These are phyloP conservation scores for Ogataea henricii DNA, from an alignment of 805 yeast species.

Conservation along the genomic window DNA sequence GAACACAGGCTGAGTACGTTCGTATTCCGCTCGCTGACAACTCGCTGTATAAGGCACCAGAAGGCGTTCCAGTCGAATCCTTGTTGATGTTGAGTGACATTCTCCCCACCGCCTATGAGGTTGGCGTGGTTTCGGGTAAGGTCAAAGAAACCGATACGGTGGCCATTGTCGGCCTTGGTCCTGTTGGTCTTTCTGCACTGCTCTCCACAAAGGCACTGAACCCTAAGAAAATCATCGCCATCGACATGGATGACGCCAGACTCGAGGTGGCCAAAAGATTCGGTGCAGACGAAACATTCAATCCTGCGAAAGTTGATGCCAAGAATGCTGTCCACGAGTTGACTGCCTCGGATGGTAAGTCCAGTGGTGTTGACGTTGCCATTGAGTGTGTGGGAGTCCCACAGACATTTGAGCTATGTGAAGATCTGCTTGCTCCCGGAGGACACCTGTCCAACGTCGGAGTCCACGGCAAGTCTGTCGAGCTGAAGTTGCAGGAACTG, in stretches of 20 bases:
- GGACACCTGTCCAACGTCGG: slow-evolving; percentile 70
- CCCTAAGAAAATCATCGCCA: slow-evolving; percentile 56
- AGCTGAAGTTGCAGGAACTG: slow-evolving; percentile 43
- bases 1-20: slow-evolving; percentile 65
- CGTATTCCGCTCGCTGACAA: slow-evolving; percentile 53
- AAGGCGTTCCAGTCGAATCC: slow-evolving; percentile 42
- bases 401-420: slow-evolving; percentile 59
- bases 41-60: slow-evolving; percentile 39
- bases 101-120: slow-evolving; percentile 67
- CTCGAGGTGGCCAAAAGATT: slow-evolving; percentile 56
- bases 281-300: slow-evolving; percentile 61
- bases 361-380: slow-evolving; percentile 62
- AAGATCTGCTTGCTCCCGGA: slow-evolving; percentile 55
- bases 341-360: slow-evolving; percentile 30
- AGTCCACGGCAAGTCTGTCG: slow-evolving; percentile 47
- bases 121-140: slow-evolving; percentile 60
- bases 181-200: slow-evolving; percentile 66
- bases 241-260: slow-evolving; percentile 61
- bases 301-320: slow-evolving; percentile 49
- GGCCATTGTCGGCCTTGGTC: slow-evolving; percentile 68
- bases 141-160: slow-evolving; percentile 57
- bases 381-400: slow-evolving; percentile 69
- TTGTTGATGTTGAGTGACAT: slow-evolving; percentile 64
- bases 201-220: slow-evolving; percentile 54
- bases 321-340: slow-evolving; percentile 39